These are phyloP conservation scores for Yamadazyma conglobata DNA, from an alignment of 1,139 yeast genomes.

Conservation along the genomic window DNA sequence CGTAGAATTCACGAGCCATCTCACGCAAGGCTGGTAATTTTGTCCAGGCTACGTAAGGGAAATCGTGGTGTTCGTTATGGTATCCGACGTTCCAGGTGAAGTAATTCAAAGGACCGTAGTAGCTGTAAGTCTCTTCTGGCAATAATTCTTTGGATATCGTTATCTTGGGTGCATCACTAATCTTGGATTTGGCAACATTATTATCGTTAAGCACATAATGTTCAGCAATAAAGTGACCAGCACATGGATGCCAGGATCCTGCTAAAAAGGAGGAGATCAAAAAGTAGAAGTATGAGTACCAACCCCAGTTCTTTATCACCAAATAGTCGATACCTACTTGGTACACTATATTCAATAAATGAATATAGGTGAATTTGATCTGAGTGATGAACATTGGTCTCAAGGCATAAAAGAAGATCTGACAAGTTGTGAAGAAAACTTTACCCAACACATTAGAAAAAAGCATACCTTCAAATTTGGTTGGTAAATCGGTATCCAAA, in stretches of 20 bases:
- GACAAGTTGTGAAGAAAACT: conserved; percentile 87
- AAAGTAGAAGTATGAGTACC: conserved; percentile 62
- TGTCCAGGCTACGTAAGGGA: conserved; percentile 92
- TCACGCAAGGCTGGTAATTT: conserved; percentile 61
- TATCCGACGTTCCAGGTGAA: conserved; percentile 92
- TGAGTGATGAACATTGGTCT: conserved; percentile 85
- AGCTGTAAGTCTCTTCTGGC: conserved; percentile 82
- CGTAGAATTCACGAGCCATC: conserved; percentile 79
- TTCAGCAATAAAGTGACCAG: conserved; percentile 94
- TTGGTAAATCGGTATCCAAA: conserved; percentile 86
- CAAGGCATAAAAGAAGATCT: conserved; percentile 82
- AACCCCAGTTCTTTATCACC: conserved; percentile 59
- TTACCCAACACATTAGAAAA: conserved; percentile 80
- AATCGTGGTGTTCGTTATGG: conserved; percentile 94
- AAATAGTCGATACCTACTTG: conserved; percentile 59
- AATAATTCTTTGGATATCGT: conserved; percentile 31
- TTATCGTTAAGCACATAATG: conserved; percentile 70
- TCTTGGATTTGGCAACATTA: conserved; percentile 40
- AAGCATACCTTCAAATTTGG: conserved; percentile 67
- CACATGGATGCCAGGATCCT: conserved; percentile 89
- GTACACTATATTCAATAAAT: conserved; percentile 60
- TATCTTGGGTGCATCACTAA: conserved; percentile 15
- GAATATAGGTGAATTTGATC: conserved; percentile 71
- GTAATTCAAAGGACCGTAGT: conserved; percentile 74
- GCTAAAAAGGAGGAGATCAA: conserved; percentile 79